Conservation (phyloP, 257 asterid genomes). For the Solanum tarijense region DNA sequence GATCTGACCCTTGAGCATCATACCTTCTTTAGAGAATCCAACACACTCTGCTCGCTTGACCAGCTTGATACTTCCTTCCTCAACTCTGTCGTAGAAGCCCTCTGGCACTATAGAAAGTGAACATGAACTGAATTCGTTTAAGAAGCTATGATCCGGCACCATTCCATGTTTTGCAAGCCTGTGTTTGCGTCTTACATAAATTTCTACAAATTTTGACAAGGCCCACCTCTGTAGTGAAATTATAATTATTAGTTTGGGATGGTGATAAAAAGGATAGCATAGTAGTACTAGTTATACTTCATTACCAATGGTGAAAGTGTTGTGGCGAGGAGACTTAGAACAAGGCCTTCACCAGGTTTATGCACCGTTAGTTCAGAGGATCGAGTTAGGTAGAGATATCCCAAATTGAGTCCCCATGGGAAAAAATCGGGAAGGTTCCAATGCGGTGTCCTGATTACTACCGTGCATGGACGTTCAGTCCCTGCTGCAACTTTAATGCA, state of each 20-base stretch:
- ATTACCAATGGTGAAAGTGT: conserved; percentile 40
- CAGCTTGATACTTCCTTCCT: conserved; percentile 38
- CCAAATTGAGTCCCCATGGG: conserved; percentile 35
- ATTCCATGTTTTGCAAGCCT: conserved; percentile 22
- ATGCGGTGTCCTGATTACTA: conserved; percentile 30
- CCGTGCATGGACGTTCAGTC: conserved; percentile 26
- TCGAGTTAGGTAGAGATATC: conserved; percentile 23
- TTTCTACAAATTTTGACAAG: conserved; percentile 26
- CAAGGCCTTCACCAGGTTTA: conserved; percentile 35
- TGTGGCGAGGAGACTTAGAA: conserved; percentile 24
- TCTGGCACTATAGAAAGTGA: conserved; percentile 22
- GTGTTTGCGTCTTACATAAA: conserved; percentile 14
- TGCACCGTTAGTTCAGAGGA: conserved; percentile 38
- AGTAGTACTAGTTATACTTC: too few species aligned
- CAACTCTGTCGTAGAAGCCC: conserved; percentile 36
- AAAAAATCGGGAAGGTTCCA: conserved; percentile 34
- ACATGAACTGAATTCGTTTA: conserved; percentile 24
- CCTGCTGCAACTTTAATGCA: conserved; percentile 22
- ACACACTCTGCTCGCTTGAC: conserved; percentile 13
- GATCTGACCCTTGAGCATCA: conserved; percentile 12
- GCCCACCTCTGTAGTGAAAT: conserved; percentile 26
- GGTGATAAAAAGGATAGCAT: background rate
- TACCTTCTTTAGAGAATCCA: conserved; percentile 25
- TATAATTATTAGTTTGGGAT: background rate
- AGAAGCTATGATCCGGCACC: conserved; percentile 36